Conservation (phyloP, 2,329 filamentous ascomycete genomes). For the Clarireedia monteithiana region DNA sequence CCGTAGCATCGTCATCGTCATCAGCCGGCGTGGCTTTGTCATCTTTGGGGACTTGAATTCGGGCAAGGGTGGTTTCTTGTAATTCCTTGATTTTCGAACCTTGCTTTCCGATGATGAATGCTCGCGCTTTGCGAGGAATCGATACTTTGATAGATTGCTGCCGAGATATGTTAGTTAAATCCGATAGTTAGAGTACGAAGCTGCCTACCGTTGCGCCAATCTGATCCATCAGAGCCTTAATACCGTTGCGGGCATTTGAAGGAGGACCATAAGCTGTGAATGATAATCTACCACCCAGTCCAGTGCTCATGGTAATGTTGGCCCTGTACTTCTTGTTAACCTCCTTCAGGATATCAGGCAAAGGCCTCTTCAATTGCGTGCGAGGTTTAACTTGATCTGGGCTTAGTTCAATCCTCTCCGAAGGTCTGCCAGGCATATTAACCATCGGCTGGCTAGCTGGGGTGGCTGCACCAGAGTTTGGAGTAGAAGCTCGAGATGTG, state of each 20-base stretch:
- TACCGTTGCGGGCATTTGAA: conserved; percentile 54
- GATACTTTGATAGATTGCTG: conserved; percentile 65
- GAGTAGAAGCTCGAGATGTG: conserved; percentile 43
- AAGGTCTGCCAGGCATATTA: conserved; percentile 56
- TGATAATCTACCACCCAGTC: conserved; percentile 63
- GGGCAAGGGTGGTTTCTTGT: conserved; percentile 81
- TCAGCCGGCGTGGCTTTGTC: conserved; percentile 52
- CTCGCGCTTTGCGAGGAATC: conserved; percentile 74
- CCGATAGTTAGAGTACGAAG: conserved; percentile 5
- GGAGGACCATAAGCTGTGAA: conserved; percentile 85
- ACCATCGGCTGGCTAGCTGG: conserved; percentile 37
- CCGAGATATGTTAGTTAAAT: conserved; percentile 12
- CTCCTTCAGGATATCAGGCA: conserved; percentile 79
- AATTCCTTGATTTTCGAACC: conserved; percentile 86
- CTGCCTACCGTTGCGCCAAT: conserved; percentile 71
- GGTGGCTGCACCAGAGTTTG: conserved; percentile 49
- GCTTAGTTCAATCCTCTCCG: conserved; percentile 38
- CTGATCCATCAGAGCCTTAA: conserved; percentile 82
- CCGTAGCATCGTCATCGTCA: conserved; percentile 73
- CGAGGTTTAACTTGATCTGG: conserved; percentile 65
- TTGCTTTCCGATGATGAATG: conserved; percentile 88
- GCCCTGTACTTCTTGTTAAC: conserved; percentile 90
- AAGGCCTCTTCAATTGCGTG: conserved; percentile 72
- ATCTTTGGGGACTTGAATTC: conserved; percentile 79
- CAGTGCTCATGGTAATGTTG: conserved; percentile 67